Base-by-base conservation (phyloP, 169 alveolate species). In the Plasmodium adleri region DNA sequence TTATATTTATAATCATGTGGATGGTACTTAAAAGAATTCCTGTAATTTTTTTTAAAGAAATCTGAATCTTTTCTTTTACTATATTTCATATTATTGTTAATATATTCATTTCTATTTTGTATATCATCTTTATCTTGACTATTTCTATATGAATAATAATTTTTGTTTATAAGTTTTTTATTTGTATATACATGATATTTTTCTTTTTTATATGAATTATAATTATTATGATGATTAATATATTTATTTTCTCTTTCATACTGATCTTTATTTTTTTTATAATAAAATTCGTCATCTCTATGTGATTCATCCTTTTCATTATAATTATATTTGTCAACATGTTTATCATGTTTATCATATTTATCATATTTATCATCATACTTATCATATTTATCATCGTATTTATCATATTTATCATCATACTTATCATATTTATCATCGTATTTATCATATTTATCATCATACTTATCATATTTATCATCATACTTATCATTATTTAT, bases 291-390 rank as follows among this genome's bases (percentile, higher is more conserved):
- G 17, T 47, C 15, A 0, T 59, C 24, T 10, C 56, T 50, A 20
- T 20, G 26, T 28, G 49, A 13, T 17, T 24, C 26, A 22, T 74
- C 43, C 20, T 52, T 13, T 20, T 62, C 20, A 8, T 26, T 62
- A 62, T 62, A 15, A 64, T 64, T 24, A 26, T 32, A 63, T 63
- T 62, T 74, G n/a, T 74, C 74, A 62, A 12, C 58, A 64, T 66
- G 13, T 28, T 3, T 66, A 2, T 32, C n/a, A n/a, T n/a, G n/a
- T n/a, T n/a, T n/a, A n/a, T n/a, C n/a, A 22, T 28, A 49, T 2
- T 22, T 20, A 45, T 49, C 32, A 68, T 68, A 68, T 47, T 47
- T 68, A 15, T 32, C 15, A 62, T 47, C 9, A 9, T 22, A 45
- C 45, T 15, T 50, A 28, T 39, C n/a, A 56, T 76, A 13, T 58